Percentiles rank a stretch among this genome's conserved stretches.
Evolutionary conservation across 495 filamentous ascomycete species (phyloP).

Genomic region (Letharia lupina): DNA sequence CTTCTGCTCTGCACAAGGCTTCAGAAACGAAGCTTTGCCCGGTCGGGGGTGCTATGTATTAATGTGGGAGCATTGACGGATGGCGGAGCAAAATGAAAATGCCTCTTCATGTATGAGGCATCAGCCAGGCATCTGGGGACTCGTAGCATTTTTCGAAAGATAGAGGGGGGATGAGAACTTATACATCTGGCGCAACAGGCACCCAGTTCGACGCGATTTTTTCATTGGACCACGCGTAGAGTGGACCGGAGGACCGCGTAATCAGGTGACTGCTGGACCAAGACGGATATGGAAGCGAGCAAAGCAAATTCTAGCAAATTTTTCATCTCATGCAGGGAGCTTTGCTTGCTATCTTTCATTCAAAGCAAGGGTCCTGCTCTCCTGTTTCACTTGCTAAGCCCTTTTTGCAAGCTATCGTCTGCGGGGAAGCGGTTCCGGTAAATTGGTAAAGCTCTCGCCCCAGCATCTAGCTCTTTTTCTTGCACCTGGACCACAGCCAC

Average conservation of each 20-base stretch:
- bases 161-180: slow-evolving; percentile 11
- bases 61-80: slow-evolving; percentile 11
- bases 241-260: slow-evolving; percentile 6
- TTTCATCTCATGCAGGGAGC: slow-evolving; percentile 3
- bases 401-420: slow-evolving; percentile 10
- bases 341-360: slow-evolving; percentile 6
- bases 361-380: not conserved
- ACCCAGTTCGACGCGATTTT: slow-evolving; percentile 8
- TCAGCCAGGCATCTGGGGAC: slow-evolving; percentile 16
- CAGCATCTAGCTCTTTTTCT: not conserved
- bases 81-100: slow-evolving; percentile 5
- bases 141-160: slow-evolving; percentile 15
- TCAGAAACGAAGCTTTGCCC: slow-evolving; percentile 12
- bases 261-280: slow-evolving; percentile 19
- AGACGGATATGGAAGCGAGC: slow-evolving; percentile 4
- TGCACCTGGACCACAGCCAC: slow-evolving; percentile 17
- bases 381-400: slow-evolving; percentile 17
- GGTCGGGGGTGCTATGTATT: slow-evolving; percentile 9
- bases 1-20: not conserved
- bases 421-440: slow-evolving; percentile 22
- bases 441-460: slow-evolving; percentile 16
- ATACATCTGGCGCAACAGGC: slow-evolving; percentile 18
- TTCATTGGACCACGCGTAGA: slow-evolving; percentile 13
- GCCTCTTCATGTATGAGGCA: slow-evolving; percentile 20
- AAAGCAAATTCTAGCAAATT: not conserved